Conservation (phyloP, 2,329 filamentous ascomycete species). For the Triangularia verruculosa region DNA sequence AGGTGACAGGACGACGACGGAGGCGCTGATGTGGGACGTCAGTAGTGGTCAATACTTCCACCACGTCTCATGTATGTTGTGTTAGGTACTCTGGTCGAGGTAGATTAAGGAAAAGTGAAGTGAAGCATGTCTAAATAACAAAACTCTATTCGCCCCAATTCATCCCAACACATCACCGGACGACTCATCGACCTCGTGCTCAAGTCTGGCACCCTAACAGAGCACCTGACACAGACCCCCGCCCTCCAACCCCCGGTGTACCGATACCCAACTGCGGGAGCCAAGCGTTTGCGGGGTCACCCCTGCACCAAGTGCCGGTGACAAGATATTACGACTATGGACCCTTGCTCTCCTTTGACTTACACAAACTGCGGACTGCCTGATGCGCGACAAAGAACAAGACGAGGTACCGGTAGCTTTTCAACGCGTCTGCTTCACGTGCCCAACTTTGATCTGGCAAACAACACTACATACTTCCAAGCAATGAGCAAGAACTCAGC, state of each 20-base stretch:
- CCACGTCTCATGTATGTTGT: background rate
- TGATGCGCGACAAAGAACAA: too few species aligned
- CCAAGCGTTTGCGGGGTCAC: background rate
- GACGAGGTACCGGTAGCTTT: too few species aligned
- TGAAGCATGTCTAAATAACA: background rate
- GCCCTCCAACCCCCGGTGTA: background rate
- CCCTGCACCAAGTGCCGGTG: slow-evolving; percentile 7
- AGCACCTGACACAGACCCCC: slow-evolving; percentile 5
- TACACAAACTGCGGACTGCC: too few species aligned
- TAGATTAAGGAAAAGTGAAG: background rate
- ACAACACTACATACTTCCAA: slow-evolving; percentile 9
- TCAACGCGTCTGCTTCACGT: background rate
- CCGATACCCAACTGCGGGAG: background rate
- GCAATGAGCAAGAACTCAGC: slow-evolving; percentile 4
- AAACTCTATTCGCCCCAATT: background rate
- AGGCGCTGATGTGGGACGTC: background rate
- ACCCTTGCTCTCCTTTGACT: too few species aligned
- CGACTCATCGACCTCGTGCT: background rate
- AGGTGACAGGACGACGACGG: background rate
- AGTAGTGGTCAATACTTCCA: background rate
- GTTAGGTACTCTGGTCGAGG: too few species aligned
- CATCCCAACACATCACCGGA: background rate
- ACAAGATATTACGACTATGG: background rate
- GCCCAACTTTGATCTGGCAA: background rate
- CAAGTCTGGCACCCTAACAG: background rate